Percentiles rank a stretch among this genome's conserved stretches.
Evolutionary conservation across 2,329 filamentous ascomycete genomes (phyloP).

Genomic region (Iodosphaeria phyllophila): DNA sequence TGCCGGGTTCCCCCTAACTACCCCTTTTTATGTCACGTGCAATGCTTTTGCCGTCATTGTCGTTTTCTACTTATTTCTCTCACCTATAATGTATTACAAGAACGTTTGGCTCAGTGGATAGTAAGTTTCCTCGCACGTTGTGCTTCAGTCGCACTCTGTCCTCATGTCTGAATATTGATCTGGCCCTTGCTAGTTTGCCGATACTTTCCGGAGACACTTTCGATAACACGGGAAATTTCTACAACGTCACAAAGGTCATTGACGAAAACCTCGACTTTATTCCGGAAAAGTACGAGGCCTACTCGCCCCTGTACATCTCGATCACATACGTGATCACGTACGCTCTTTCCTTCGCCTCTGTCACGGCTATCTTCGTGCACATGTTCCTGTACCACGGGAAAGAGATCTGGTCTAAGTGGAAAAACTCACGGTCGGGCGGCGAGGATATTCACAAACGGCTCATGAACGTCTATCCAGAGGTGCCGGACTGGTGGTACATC

Average conservation of each 20-base stretch:
- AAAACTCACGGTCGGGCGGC: constrained; percentile 25
- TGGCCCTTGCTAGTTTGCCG: too few relatives aligned
- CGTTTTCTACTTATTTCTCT: constrained; percentile 13
- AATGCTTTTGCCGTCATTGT: constrained; percentile 12
- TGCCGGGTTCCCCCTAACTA: constrained; percentile 10
- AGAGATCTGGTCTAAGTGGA: constrained; percentile 24
- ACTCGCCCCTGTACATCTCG: constrained; percentile 34
- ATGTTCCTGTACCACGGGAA: constrained; percentile 19
- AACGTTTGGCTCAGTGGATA: constrained; percentile 15
- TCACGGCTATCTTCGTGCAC: constrained; percentile 24
- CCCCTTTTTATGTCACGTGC: constrained; percentile 14
- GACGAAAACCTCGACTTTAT: constrained; percentile 28
- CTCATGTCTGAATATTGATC: too few relatives aligned
- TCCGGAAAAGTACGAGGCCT: constrained; percentile 28
- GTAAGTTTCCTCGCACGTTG: constrained; percentile 1
- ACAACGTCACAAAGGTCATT: constrained; percentile 33
- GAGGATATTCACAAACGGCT: constrained; percentile 29
- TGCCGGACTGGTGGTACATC: constrained; percentile 36
- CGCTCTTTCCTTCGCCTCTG: constrained; percentile 32
- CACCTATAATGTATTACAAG: constrained; percentile 14
- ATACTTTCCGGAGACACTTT: constrained; percentile 33
- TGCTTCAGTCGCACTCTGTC: too few relatives aligned
- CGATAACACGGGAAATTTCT: constrained; percentile 33
- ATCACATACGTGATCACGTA: constrained; percentile 26
- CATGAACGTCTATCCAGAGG: constrained; percentile 32